Percentiles rank a stretch among this genome's conserved stretches.
These are phyloP conservation scores for Ramaria sp. DNA, from an alignment of 768 basidiomycete genomes.

Conservation along the genomic window DNA sequence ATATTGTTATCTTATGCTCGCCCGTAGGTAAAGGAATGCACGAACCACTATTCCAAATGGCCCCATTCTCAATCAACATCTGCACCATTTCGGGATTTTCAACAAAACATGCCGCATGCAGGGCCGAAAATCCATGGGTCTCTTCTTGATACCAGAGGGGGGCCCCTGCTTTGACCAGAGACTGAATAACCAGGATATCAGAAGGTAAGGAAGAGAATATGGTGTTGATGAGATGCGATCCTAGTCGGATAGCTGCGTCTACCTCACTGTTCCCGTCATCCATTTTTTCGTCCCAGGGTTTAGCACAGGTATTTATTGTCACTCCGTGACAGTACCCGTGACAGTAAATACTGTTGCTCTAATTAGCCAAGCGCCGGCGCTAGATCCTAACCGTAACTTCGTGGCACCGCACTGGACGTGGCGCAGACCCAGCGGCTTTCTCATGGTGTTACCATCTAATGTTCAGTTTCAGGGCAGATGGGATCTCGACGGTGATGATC, in stretches of 20 bases:
- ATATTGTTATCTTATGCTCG: no score
- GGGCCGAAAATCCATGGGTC: constrained; percentile 63
- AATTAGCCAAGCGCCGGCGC: no score
- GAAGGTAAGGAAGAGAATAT: not conserved
- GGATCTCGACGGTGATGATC: constrained; percentile 1
- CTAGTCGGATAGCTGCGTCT: not conserved
- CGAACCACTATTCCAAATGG: constrained; percentile 83
- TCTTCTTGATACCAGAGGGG: constrained; percentile 88
- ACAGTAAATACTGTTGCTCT: no score
- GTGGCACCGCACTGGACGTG: no score
- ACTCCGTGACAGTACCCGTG: no score
- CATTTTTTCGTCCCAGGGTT: not conserved
- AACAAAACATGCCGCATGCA: constrained; percentile 80
- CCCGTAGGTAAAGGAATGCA: not conserved
- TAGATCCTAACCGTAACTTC: no score
- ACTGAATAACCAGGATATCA: constrained; percentile 23
- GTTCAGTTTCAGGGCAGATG: constrained; percentile 6
- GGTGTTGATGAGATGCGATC: not conserved
- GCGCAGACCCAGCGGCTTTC: not conserved
- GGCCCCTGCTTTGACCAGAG: constrained; percentile 52
- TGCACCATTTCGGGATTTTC: constrained; percentile 56
- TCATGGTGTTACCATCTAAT: not conserved
- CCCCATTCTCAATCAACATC: constrained; percentile 67
- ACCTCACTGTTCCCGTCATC: not conserved
- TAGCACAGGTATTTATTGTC: no score